These are phyloP conservation scores for Cryphonectria nitschkei DNA, from an alignment of 2,329 filamentous ascomycete species.

Conservation along the genomic window DNA sequence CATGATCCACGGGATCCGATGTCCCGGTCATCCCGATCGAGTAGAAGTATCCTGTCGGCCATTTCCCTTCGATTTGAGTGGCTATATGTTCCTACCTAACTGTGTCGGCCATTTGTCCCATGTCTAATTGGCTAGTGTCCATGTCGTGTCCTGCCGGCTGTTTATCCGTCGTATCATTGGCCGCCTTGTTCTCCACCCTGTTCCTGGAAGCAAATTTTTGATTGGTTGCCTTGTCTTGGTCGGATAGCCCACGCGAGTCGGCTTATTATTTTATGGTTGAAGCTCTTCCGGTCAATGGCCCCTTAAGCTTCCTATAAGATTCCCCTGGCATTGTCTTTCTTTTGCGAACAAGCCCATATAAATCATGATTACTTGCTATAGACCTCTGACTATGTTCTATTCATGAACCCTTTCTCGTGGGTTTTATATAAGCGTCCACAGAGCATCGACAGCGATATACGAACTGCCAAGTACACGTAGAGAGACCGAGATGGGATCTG, in stretches of 20 bases:
- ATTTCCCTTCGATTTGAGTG: background rate
- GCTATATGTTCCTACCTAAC: background rate
- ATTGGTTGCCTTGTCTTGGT: background rate
- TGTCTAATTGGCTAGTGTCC: background rate
- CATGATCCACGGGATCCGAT: background rate
- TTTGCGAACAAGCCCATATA: background rate
- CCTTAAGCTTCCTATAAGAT: background rate
- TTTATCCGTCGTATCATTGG: background rate
- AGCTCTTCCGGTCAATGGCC: background rate
- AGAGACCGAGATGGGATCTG: background rate
- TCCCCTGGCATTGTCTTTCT: background rate
- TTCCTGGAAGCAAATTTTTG: background rate
- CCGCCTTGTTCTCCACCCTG: background rate
- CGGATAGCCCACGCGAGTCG: background rate
- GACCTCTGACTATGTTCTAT: background rate
- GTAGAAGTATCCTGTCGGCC: background rate
- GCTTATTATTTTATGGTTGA: background rate
- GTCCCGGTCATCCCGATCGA: background rate
- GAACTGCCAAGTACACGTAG: background rate
- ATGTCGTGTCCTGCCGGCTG: background rate
- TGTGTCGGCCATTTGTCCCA: background rate
- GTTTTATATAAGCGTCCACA: background rate
- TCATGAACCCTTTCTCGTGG: background rate
- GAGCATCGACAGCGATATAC: background rate
- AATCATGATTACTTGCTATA: background rate